phyloP scores from a whole-genome alignment of 257 asterid species.

The Solanum chaucha region DNA sequence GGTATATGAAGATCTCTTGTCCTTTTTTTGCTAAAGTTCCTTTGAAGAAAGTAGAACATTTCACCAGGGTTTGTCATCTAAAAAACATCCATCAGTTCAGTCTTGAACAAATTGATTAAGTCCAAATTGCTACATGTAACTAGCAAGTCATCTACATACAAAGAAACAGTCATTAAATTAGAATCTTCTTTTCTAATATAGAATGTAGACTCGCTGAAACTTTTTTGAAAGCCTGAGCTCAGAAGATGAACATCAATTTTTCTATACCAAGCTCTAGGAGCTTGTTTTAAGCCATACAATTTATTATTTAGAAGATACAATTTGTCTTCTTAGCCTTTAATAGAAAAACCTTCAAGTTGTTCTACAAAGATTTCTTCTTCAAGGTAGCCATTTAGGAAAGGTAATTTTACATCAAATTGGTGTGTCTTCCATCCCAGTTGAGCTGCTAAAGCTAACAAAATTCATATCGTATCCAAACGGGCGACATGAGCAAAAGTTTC shows the following conservation, averaged over 20 bases:
- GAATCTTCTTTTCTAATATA: background rate
- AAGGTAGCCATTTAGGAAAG: background rate
- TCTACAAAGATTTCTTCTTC: background rate
- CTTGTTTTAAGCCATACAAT: background rate
- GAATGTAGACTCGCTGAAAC: background rate
- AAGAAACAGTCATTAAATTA: too few relatives aligned
- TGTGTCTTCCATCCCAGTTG: background rate
- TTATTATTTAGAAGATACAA: too few relatives aligned
- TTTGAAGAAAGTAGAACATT: too few relatives aligned
- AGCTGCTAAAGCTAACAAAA: background rate
- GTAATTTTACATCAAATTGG: background rate
- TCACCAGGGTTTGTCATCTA: background rate
- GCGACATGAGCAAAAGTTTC: background rate
- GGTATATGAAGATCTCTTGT: background rate
- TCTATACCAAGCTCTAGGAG: background rate
- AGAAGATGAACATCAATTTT: background rate
- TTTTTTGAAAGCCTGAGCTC: background rate
- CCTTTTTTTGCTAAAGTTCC: background rate
- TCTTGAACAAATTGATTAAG: background rate
- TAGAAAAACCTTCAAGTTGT: background rate
- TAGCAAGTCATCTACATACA: background rate
- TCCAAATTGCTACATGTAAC: background rate
- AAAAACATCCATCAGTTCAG: background rate
- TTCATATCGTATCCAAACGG: background rate
- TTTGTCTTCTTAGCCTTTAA: background rate